Conservation (phyloP, 1,284 basidiomycete species). For the Cronartium quercuum region DNA sequence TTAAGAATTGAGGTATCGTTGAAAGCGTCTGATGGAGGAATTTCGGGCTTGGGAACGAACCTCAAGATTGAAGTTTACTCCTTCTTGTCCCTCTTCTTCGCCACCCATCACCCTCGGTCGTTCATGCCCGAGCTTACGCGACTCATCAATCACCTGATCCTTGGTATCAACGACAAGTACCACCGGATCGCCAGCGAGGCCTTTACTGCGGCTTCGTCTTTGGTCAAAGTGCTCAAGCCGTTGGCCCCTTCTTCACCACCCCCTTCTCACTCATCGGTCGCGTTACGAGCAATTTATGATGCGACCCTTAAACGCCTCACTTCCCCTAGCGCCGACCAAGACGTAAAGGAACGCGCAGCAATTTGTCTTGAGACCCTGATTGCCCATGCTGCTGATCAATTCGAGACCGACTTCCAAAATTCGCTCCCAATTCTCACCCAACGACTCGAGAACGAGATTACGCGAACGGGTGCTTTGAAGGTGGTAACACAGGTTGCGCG, state of each 20-base stretch:
- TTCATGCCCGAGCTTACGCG: slow-evolving; percentile 28
- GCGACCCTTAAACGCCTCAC: slow-evolving; percentile 66
- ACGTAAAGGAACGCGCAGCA: slow-evolving; percentile 77
- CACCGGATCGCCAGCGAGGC: slow-evolving; percentile 60
- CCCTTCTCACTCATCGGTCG: slow-evolving; percentile 57
- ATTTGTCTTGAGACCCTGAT: slow-evolving; percentile 77
- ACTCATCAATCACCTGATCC: slow-evolving; percentile 20
- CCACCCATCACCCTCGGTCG: slow-evolving; percentile 34
- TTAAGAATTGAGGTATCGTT: slow-evolving; percentile 49
- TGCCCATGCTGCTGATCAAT: slow-evolving; percentile 70
- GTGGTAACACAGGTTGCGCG: slow-evolving; percentile 53
- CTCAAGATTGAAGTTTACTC: slow-evolving; percentile 45
- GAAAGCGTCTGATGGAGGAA: slow-evolving; percentile 46
- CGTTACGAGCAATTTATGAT: slow-evolving; percentile 61
- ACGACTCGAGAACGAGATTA: slow-evolving; percentile 60
- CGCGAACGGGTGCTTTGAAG: slow-evolving; percentile 52
- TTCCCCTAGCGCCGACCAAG: slow-evolving; percentile 79
- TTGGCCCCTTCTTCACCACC: slow-evolving; percentile 52
- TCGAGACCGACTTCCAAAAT: slow-evolving; percentile 48
- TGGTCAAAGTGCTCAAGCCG: slow-evolving; percentile 50
- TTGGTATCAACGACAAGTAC: slow-evolving; percentile 35
- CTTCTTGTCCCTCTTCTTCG: slow-evolving; percentile 35
- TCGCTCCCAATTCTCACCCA: slow-evolving; percentile 64
- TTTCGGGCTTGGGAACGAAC: slow-evolving; percentile 47
- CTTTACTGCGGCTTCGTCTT: slow-evolving; percentile 57